Base-by-base conservation (phyloP, 306 rosid genomes). In the Cucurbita maxima region DNA sequence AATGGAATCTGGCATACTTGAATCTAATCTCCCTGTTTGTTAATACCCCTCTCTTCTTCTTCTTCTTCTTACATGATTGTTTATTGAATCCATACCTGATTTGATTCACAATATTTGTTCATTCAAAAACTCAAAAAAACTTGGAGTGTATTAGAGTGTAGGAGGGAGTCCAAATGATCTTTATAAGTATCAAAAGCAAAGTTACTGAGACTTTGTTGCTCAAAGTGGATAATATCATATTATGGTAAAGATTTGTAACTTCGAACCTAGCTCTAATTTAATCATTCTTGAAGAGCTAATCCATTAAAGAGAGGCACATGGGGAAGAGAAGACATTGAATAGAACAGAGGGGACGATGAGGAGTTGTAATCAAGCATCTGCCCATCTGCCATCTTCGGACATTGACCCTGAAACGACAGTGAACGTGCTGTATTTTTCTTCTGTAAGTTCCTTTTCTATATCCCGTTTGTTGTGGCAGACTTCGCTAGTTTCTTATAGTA, bases 1-100 rank as follows among this genome's bases (percentile, higher is more conserved):
- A 86, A 79, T 82, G 92, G 95, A 82, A 83, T 92, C 64, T 92
- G 96, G 96, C 87, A 86, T 80, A 86, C 87, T 69, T 87, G 86
- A 89, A 77, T 86, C 79, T 52, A 30, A 75, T 71, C 68, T 50
- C 71, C 75, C 82, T 61, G 60, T 30, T 80, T 44, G 73, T 69
- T 48, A 69, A 69, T 69, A 69, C 22, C 76, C 50, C 13, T n/a
- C 52, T 15, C 58, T 11, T 48, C 18, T 58, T 15, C 58, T 11
- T 48, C n/a, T 58, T 74, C 51, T 57, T 36, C 55, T 69, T 72
- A 61, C 51, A 75, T 16, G n/a, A 22, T 12, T 81, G 72, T 57
- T 55, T 78, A 76, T 79, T 74, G 79, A 82, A 84, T 87, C 90
- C 84, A 91, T 77, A 87, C 63, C 57, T 48, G 44, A 48, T 69